A percentile compares a stretch with the other conserved stretches of the same genome.
Evolutionary conservation across 2,329 filamentous ascomycete species (phyloP).

Genomic region (Geoglossum cookeanum): DNA sequence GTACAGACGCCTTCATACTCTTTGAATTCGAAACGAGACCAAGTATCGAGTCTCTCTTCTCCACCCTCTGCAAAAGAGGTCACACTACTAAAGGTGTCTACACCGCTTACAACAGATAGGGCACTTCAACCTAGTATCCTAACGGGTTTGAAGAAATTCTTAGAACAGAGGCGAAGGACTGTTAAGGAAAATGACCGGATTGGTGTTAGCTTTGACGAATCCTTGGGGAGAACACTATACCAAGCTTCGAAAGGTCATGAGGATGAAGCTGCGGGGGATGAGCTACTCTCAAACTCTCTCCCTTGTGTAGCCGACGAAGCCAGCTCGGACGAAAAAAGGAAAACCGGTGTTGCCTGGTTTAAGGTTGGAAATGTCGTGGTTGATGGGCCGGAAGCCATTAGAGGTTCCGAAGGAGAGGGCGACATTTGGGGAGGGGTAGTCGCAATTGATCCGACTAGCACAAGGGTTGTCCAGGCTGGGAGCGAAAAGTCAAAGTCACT

Average conservation of each 20-base stretch:
- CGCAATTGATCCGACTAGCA: conserved; percentile 67
- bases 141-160: conserved; percentile 71
- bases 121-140: conserved; percentile 72
- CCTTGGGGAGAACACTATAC: conserved; percentile 63
- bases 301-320: conserved; percentile 25
- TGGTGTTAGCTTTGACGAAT: conserved; percentile 73
- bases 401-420: conserved; percentile 33
- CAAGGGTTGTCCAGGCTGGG: conserved; percentile 81
- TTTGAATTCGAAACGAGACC: conserved; percentile 8
- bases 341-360: conserved; percentile 71
- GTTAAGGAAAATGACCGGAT: conserved; percentile 77
- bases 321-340: conserved; percentile 16
- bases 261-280: conserved; percentile 50
- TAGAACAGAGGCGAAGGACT: conserved; percentile 63
- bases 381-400: conserved; percentile 23
- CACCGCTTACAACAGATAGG: conserved; percentile 71
- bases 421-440: conserved; percentile 69
- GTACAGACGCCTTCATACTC: conserved; percentile 3
- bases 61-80: conserved; percentile 56
- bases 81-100: conserved; percentile 72
- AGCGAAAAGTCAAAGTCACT: conserved; percentile 69
- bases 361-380: conserved; percentile 56
- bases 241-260: conserved; percentile 38
- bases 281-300: conserved; percentile 34
- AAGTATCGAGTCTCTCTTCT: conserved; percentile 18